These are phyloP conservation scores for Heliosperma pusillum DNA, from an alignment of 148 eudicot genomes.

Conservation along the genomic window DNA sequence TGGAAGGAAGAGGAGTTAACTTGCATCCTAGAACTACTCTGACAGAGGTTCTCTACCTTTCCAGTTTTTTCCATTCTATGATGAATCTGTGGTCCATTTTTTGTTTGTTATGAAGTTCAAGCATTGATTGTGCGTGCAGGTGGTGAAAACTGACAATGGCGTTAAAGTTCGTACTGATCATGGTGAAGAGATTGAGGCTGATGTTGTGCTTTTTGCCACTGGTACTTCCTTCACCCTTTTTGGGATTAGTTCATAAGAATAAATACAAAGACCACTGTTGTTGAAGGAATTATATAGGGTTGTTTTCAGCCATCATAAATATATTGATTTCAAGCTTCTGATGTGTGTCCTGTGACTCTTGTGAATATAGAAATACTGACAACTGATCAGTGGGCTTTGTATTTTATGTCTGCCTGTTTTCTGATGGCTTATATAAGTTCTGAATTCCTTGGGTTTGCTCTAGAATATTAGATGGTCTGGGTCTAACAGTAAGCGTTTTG, in stretches of 20 bases:
- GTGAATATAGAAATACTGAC: neutral
- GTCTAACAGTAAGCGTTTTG: neutral
- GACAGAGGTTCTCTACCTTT: conserved; percentile 52
- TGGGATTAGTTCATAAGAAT: neutral
- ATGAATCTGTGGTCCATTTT: neutral
- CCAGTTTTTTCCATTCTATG: neutral
- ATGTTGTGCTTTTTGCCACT: conserved; percentile 94
- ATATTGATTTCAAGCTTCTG: neutral
- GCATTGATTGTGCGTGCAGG: conserved; percentile 35
- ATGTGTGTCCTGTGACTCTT: neutral
- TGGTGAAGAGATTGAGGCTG: conserved; percentile 88
- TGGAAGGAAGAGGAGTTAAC: conserved; percentile 88
- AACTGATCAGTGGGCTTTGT: neutral
- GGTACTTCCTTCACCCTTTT: conserved; percentile 39
- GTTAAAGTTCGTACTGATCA: conserved; percentile 79
- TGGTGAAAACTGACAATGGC: conserved; percentile 70
- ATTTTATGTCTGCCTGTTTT: neutral
- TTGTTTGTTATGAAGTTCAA: neutral
- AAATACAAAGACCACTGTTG: neutral
- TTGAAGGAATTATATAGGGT: neutral
- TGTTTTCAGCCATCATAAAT: neutral
- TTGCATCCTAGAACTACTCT: conserved; percentile 72
- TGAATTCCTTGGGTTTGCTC: neutral
- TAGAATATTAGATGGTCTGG: neutral
- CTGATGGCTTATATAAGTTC: neutral